Percentiles rank a stretch among this genome's conserved stretches.
Conservation (phyloP, 179 eudicot species). For the Silene vulgaris region DNA sequence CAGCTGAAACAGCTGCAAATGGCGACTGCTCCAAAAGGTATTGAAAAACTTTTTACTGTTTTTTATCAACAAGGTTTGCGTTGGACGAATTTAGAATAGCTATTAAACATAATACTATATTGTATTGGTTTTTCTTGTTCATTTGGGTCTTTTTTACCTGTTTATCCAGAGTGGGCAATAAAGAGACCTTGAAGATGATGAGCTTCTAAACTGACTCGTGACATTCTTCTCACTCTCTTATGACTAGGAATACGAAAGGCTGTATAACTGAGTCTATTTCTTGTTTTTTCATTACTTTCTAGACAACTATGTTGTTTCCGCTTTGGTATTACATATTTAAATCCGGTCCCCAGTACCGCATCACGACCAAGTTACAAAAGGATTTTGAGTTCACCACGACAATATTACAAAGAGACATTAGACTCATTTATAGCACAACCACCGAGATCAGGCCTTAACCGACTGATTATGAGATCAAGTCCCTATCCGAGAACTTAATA, state of each 20-base stretch:
- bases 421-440: too few species aligned
- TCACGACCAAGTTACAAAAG: too few species aligned
- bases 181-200: not conserved
- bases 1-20: constrained; percentile 61
- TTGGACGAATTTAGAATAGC: not conserved
- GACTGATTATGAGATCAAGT: too few species aligned
- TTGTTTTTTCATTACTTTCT: not conserved
- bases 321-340: too few species aligned
- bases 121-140: not conserved
- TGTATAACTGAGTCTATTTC: not conserved
- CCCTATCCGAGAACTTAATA: not conserved
- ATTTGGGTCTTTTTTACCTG: not conserved
- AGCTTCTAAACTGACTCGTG: not conserved
- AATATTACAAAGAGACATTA: too few species aligned
- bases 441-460: not conserved
- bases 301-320: too few species aligned
- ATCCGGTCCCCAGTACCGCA: too few species aligned
- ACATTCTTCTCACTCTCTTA: not conserved
- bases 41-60: not conserved
- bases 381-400: too few species aligned
- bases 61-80: not conserved
- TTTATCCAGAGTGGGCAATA: not conserved
- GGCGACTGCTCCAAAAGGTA: constrained; percentile 87
- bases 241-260: not conserved
- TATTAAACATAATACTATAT: not conserved